Percentiles rank a stretch among this genome's conserved stretches.
Evolutionary conservation across 768 basidiomycete genomes (phyloP).

Genomic region (Boletales sp.): DNA sequence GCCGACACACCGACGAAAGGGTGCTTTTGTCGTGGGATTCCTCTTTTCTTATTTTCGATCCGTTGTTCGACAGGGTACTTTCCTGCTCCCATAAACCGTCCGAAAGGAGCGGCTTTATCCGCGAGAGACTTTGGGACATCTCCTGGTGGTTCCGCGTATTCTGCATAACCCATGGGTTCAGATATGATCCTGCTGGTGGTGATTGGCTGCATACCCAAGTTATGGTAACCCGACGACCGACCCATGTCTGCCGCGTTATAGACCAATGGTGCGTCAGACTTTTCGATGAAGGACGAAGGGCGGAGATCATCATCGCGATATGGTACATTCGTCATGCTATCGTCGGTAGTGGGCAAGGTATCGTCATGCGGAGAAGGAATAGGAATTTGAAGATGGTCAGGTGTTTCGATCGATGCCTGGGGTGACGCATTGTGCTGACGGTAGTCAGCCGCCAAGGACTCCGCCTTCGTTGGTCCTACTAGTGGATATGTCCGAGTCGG

Average conservation of each 20-base stretch:
- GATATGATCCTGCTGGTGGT: neutral
- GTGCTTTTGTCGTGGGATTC: conserved; percentile 77
- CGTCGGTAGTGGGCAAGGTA: neutral
- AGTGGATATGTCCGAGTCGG: conserved; percentile 1
- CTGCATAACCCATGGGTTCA: conserved; percentile 32
- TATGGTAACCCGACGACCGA: conserved; percentile 41
- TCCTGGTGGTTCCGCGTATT: conserved; percentile 58
- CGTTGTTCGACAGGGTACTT: conserved; percentile 70
- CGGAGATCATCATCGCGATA: conserved; percentile 25
- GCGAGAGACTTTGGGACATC: conserved; percentile 20
- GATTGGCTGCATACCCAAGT: conserved; percentile 43
- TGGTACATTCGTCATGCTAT: conserved; percentile 5
- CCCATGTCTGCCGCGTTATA: conserved; percentile 42
- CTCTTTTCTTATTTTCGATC: conserved; percentile 85
- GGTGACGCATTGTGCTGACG: conserved; percentile 21
- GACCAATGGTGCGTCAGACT: conserved; percentile 39
- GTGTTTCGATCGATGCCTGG: conserved; percentile 1
- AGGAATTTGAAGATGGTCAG: conserved; percentile 8
- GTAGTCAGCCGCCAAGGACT: conserved; percentile 26
- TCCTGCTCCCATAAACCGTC: conserved; percentile 42
- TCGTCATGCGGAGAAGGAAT: conserved; percentile 13
- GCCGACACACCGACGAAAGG: conserved; percentile 66
- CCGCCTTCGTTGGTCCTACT: conserved; percentile 18
- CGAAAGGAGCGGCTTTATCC: conserved; percentile 43
- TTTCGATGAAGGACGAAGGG: conserved; percentile 14